Conservation (phyloP, 2,329 filamentous ascomycete species). For the Fusarium sp. region DNA sequence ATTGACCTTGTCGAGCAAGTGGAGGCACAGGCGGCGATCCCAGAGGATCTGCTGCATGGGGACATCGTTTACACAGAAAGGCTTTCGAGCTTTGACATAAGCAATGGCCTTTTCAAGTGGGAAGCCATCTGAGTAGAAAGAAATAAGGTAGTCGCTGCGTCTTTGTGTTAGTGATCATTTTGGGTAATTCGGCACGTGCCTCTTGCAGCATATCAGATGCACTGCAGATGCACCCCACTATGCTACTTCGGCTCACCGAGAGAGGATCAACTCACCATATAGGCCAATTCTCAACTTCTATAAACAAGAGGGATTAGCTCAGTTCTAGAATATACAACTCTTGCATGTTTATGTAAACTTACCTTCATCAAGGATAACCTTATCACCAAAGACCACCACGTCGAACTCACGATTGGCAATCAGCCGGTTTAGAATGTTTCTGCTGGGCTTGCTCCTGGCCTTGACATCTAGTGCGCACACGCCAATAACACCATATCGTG, state of each 20-base stretch:
- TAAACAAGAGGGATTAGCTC: slow-evolving; percentile 27
- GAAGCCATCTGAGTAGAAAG: slow-evolving; percentile 98
- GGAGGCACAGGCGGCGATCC: slow-evolving; percentile 92
- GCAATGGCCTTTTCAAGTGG: slow-evolving; percentile 97
- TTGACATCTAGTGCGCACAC: slow-evolving; percentile 97
- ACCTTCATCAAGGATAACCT: slow-evolving; percentile 96
- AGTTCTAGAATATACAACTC: slow-evolving; percentile 16
- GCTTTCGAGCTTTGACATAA: slow-evolving; percentile 92
- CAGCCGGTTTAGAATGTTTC: slow-evolving; percentile 94
- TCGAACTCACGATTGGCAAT: slow-evolving; percentile 95
- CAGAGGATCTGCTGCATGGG: slow-evolving; percentile 98
- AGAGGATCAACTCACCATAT: slow-evolving; percentile 72
- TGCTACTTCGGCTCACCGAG: slow-evolving; percentile 56
- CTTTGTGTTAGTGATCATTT: slow-evolving; percentile 40
- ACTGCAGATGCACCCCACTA: slow-evolving; percentile 48
- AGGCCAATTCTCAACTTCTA: slow-evolving; percentile 94
- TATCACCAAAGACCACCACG: slow-evolving; percentile 97
- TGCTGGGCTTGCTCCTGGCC: slow-evolving; percentile 94
- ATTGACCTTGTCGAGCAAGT: slow-evolving; percentile 88
- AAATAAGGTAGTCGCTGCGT: slow-evolving; percentile 90
- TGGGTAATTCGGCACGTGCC: slow-evolving; percentile 47
- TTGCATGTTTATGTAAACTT: slow-evolving; percentile 45
- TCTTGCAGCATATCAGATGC: slow-evolving; percentile 37
- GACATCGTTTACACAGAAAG: slow-evolving; percentile 97
- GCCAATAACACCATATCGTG: slow-evolving; percentile 80